Base-by-base conservation (phyloP, 2,329 filamentous ascomycete species). In the Aquanectria penicillioides region DNA sequence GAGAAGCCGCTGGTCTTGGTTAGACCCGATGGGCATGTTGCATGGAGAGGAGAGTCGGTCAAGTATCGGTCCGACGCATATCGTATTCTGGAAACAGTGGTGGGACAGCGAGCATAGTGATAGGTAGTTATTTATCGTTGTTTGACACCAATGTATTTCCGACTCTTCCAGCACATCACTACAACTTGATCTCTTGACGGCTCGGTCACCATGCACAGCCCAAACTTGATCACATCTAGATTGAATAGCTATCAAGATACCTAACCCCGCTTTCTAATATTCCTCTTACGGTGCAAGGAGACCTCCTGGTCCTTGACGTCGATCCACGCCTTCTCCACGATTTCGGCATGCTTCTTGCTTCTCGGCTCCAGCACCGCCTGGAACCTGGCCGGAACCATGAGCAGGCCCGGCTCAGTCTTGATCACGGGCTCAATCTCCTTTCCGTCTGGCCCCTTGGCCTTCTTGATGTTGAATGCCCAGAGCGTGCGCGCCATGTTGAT, bases 391-490 rank as follows among this genome's bases (percentile, higher is more conserved):
- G 60, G 60, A 5, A 63, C 52, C 31, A 58, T 63, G 12, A 63
- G 48, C 12, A 63, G 60, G 0, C 60, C 60, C 6, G 57, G 41
- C 33, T 60, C 50, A 22, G 59, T 62, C n/a, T 33, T 63, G 5
- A 44, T 53, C 2, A 44, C 43, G 2, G 60, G 60, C 8, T 60
- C 47, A 15, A 63, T 37, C 12, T 41, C 29, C 4, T 34, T 41
- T 2, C 50, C 56, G 11, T 63, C 60, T 2, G 43, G 11, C 2
- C 37, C 10, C 12, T 28, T 38, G 46, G 59, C 52, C 43, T 56
- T 23, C 40, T 37, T 34, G 6, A 63, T 63, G n/a, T 59, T 53
- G 37, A 59, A 63, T 1, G 49, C 61, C 61, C 61, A 63, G 3
- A 63, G 47, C 3, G 36, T 56, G 5, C 58, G 36, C 2, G 61